phyloP scores from a whole-genome alignment of 495 filamentous ascomycete species.

The Pseudomonodictys pantanalensis region DNA sequence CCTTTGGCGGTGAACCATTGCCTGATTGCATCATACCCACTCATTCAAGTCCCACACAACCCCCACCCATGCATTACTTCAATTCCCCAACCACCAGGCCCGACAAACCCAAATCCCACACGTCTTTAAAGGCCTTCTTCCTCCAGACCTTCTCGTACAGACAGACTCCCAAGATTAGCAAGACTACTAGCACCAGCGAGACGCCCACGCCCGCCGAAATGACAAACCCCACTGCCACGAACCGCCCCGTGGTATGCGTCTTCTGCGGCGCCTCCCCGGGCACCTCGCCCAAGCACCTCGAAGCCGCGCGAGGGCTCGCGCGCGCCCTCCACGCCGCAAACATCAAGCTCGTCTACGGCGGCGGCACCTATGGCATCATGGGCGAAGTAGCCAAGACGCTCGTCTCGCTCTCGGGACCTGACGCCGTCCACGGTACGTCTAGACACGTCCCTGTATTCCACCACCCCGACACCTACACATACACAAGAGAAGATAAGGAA shows the following conservation, averaged over 20 bases:
- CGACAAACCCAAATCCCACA: no score
- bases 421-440: constrained; percentile 85
- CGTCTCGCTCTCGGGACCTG: constrained; percentile 77
- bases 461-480: no score
- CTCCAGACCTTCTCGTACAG: no score
- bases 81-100: no score
- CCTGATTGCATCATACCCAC: no score
- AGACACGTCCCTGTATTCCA: no score
- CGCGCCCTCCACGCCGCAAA: constrained; percentile 67
- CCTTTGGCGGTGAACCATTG: no score
- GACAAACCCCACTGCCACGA: constrained; percentile 18
- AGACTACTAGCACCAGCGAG: background rate
- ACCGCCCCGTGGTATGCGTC: constrained; percentile 61
- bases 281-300: constrained; percentile 62
- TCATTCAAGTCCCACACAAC: no score
- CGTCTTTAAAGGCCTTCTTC: no score
- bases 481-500: no score
- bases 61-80: no score
- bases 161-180: no score
- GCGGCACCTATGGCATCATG: constrained; percentile 93
- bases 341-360: constrained; percentile 86
- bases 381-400: constrained; percentile 85
- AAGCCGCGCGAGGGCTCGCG: constrained; percentile 76
- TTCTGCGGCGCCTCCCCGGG: constrained; percentile 81
- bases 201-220: constrained; percentile 8